Evolutionary conservation across 345 rosid species (phyloP).

Genomic region (Noccaea caerulescens): DNA sequence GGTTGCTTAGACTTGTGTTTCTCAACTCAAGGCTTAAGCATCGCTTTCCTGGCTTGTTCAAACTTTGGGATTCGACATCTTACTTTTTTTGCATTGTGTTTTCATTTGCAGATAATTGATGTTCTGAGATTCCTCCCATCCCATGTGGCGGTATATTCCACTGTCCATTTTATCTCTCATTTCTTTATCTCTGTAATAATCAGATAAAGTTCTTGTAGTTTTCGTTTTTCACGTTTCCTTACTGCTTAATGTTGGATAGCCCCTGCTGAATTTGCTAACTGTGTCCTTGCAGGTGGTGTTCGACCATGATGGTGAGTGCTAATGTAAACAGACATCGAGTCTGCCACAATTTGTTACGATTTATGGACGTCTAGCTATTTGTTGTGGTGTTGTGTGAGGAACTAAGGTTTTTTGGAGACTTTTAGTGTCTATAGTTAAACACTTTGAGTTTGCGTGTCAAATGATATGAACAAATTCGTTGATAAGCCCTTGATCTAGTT

Average conservation of each 20-base stretch:
- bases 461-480: neutral
- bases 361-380: conserved; percentile 20
- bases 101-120: conserved; percentile 75
- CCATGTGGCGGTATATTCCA: conserved; percentile 77
- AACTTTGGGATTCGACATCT: conserved; percentile 22
- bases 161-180: conserved; percentile 26
- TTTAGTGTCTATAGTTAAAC: conserved; percentile 11
- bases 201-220: conserved; percentile 14
- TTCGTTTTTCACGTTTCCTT: neutral
- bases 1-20: conserved; percentile 16
- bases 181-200: conserved; percentile 9
- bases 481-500: conserved; percentile 7
- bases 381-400: neutral
- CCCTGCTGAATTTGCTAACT: conserved; percentile 13
- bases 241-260: conserved; percentile 1
- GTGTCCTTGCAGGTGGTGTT: conserved; percentile 83
- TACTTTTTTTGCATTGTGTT: conserved; percentile 7
- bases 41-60: conserved; percentile 12
- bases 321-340: neutral
- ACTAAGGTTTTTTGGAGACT: neutral
- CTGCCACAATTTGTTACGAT: conserved; percentile 13
- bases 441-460: conserved; percentile 14
- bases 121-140: conserved; percentile 87
- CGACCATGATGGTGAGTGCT: conserved; percentile 93
- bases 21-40: conserved; percentile 8